Percentiles rank a stretch among this genome's conserved stretches.
phyloP scores from a whole-genome alignment of 208 protist genomes.

The Vickermania ingenoplastis region DNA sequence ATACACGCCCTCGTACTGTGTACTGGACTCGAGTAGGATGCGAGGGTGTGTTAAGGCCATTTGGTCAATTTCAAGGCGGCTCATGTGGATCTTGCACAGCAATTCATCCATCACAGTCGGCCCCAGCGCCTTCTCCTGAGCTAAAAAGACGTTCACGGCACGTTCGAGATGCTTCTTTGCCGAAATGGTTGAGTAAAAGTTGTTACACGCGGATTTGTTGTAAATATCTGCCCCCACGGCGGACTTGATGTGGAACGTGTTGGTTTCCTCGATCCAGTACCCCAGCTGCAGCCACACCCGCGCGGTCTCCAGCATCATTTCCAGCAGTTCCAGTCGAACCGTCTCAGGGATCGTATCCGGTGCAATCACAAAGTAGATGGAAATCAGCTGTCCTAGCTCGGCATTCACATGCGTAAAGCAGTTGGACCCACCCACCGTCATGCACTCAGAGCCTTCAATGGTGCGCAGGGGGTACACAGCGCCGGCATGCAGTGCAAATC shows the following conservation, averaged over 20 bases:
- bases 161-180: conserved; percentile 63
- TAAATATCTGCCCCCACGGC: conserved; percentile 78
- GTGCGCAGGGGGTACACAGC: conserved; percentile 72
- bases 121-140: conserved; percentile 36
- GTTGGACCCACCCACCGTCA: conserved; percentile 32
- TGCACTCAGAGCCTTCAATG: conserved; percentile 52
- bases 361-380: conserved; percentile 52
- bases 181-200: conserved; percentile 87
- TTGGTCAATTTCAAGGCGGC: conserved; percentile 41
- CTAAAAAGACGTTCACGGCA: conserved; percentile 41
- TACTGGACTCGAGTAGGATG: not conserved
- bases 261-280: conserved; percentile 71
- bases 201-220: conserved; percentile 63
- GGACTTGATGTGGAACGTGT: conserved; percentile 75
- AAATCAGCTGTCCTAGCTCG: conserved; percentile 73
- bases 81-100: conserved; percentile 55
- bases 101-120: conserved; percentile 28
- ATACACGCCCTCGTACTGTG: conserved; percentile 39
- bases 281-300: conserved; percentile 79
- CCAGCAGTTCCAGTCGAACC: conserved; percentile 50
- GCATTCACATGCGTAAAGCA: conserved; percentile 71
- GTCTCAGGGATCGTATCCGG: conserved; percentile 37
- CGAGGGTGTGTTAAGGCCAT: conserved; percentile 15
- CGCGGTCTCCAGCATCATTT: conserved; percentile 83
- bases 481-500: conserved; percentile 47